Conservation (phyloP, 306 rosid species). For the Lotus japonicus region DNA sequence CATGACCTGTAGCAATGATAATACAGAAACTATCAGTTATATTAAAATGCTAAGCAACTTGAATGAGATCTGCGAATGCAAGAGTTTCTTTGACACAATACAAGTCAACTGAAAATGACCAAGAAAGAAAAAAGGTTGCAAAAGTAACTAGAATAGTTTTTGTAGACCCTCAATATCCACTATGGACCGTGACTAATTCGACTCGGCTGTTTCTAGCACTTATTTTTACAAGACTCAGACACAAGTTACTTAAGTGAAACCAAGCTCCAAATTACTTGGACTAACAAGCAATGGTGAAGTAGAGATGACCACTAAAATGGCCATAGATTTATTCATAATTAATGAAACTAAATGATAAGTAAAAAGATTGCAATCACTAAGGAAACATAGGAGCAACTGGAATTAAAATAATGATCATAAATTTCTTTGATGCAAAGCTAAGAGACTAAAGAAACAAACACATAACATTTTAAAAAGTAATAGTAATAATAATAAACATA, state of each 20-base stretch:
- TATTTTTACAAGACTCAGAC: no score
- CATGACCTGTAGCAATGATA: slow-evolving; percentile 54
- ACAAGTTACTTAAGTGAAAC: no score
- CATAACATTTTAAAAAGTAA: no score
- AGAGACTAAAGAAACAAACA: no score
- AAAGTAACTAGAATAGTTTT: background rate
- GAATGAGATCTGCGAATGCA: background rate
- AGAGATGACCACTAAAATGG: background rate
- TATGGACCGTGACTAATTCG: no score
- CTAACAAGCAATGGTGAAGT: no score
- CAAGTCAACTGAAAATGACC: background rate
- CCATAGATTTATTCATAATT: background rate
- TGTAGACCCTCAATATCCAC: no score
- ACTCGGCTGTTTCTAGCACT: no score
- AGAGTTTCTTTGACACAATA: background rate
- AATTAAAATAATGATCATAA: no score
- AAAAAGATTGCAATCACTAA: background rate
- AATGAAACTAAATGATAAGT: background rate
- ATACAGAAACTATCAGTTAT: slow-evolving; percentile 21
- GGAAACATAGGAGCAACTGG: background rate
- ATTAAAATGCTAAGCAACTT: background rate
- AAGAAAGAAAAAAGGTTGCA: background rate
- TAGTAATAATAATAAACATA: no score
- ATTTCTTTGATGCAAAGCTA: no score
- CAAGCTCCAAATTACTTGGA: no score